Base-by-base conservation (phyloP, 495 filamentous ascomycete species). In the Podospora sp. region DNA sequence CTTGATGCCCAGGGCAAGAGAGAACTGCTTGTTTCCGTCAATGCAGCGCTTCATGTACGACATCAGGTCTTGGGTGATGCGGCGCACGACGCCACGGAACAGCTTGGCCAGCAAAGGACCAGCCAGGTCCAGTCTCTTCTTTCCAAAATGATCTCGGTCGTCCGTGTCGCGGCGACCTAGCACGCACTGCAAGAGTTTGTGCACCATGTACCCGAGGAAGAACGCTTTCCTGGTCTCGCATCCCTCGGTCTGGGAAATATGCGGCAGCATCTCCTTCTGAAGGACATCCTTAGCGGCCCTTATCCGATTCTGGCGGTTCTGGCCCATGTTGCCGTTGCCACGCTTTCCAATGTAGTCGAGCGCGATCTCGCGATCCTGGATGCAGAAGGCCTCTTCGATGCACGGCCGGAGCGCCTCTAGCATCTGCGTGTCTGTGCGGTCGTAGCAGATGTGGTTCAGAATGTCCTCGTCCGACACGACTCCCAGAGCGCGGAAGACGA, bases 201-300 rank as follows among this genome's bases (percentile, higher is more conserved):
- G 93, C 52, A 97, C 91, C 96, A 99, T 98, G 78, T 98, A 99
- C 29, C 96, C 95, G 40, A 99, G 82, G 87, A 98, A 99, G 83
- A 97, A 98, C 6, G 95, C 95, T 77, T 99, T 99, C 27, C 92
- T 82, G 0, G 94, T 97, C 73, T 98, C 95, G 72, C 92, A 96
- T n/a, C 95, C 95, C 77, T 97, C 92, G 61, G 86, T 88, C 73
- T 98, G 96, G 1, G 94, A 96, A 55, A 99, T 97, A 72, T 99
- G 95, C 7, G 95, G 95, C 52, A 99, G 82, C 70, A 97, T 86
- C 81, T 99, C 95, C 79, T 96, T 97, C 79, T 97, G 93, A 83
- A 99, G 88, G 66, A 98, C 91, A 58, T 98, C 95, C 68, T 91
- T 83, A 0, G 95, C 95, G 68, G 94, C 94, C 66, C 91, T 87